Evolutionary conservation across 768 basidiomycete species (phyloP), one percentile per base, ranked within the genome.

Genomic region (Amanita brunnescens): DNA sequence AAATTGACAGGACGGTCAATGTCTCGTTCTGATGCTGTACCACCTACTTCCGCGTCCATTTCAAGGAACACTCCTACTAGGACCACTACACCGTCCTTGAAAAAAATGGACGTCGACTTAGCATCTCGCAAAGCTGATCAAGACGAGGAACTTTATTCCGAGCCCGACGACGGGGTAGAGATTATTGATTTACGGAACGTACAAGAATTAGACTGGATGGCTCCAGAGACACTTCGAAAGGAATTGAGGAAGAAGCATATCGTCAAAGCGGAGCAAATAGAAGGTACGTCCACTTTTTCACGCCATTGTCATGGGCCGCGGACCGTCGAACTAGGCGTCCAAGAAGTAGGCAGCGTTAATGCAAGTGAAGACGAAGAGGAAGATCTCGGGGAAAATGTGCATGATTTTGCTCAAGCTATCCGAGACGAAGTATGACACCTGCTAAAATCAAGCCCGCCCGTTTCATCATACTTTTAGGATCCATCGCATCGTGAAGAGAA

Each of bases 141-240:
- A 14, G 80, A 85, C 14, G 80, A 70, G 5, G 89, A 90, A 53
- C 73, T 74, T 16, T 91, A 91, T 65, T 92, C 90, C 14, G 90
- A 92, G 54, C 86, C 87, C 10, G 90, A 91, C 58, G 87, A 90
- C 49, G 89, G 87, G 9, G 85, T 91, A 21, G 87, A 91, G 67
- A 89, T 91, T 47, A 71, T 92, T 35, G 90, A 92, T 59, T 85
- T 92, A 79, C 81, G 83, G 26, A 75, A 83, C 52, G 80, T 92
- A 26, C 68, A 76, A 46, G 71, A 81, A 54, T 79, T 92, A 80
- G 90, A 92, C 63, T 90, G 83, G 81, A 89, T 89, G 83, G 90
- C 90, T 6, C 90, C 90, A 0, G 87, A 91, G 61, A 81, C 75
- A 54, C 60, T 91, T 49, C 71, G 69, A 49, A 81, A 70, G 56